Percentiles rank a stretch among this genome's conserved stretches.
Evolutionary conservation across 2,329 filamentous ascomycete genomes (phyloP).

Genomic region (Xylariales sp.): DNA sequence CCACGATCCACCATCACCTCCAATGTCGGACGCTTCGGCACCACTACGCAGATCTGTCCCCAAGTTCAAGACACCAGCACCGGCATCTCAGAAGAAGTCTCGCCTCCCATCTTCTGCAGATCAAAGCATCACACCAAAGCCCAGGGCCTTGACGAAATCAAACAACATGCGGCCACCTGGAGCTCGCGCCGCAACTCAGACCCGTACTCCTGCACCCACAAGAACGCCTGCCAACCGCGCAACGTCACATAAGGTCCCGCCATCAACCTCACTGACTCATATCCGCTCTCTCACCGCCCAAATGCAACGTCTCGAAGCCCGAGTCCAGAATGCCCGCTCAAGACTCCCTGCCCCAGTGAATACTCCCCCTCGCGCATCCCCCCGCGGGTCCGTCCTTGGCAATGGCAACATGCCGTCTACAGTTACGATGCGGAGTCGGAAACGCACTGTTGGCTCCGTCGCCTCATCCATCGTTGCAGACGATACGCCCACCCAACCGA

Average conservation of each 20-base stretch:
- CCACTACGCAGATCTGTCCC: conserved; percentile 49
- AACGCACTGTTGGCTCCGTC: conserved; percentile 58
- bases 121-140: conserved; percentile 49
- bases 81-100: conserved; percentile 36
- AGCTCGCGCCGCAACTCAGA: conserved; percentile 41
- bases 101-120: conserved; percentile 50
- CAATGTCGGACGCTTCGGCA: conserved; percentile 79
- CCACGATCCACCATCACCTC: conserved; percentile 85
- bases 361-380: conserved; percentile 78
- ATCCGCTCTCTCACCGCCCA: conserved; percentile 92
- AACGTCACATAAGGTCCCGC: conserved; percentile 45
- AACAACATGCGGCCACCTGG: conserved; percentile 32
- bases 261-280: conserved; percentile 75
- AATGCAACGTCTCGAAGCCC: conserved; percentile 93
- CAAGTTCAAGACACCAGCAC: conserved; percentile 33
- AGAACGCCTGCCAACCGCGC: conserved; percentile 38
- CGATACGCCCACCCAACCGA: conserved; percentile 48
- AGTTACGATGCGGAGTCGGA: conserved; percentile 63
- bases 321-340: conserved; percentile 85
- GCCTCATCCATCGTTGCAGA: conserved; percentile 43
- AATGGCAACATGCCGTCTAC: conserved; percentile 45
- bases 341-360: conserved; percentile 78
- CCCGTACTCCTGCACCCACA: conserved; percentile 45
- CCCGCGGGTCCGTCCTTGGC: conserved; percentile 45
- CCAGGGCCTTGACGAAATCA: conserved; percentile 35